These are phyloP conservation scores for Leucocoprinus birnbaumii DNA, from an alignment of 768 basidiomycete species.

Conservation along the genomic window DNA sequence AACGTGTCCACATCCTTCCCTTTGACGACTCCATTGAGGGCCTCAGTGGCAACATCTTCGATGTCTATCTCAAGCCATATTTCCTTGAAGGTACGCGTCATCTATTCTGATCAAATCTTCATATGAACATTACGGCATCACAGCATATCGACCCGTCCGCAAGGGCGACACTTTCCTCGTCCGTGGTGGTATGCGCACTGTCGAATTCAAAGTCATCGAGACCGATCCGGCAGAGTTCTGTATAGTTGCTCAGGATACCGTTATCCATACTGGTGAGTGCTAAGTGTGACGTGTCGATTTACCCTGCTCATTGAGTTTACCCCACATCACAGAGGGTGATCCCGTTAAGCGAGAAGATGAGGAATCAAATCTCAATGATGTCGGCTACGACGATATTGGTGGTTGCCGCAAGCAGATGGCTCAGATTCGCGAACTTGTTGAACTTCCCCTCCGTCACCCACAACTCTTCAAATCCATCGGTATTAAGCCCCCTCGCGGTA, in stretches of 20 bases:
- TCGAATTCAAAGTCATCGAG: constrained; percentile 99
- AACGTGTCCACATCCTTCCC: constrained; percentile 93
- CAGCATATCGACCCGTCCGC: constrained; percentile 91
- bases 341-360: constrained; percentile 99
- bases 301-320: constrained; percentile 12
- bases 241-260: constrained; percentile 98
- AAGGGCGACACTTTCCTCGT: constrained; percentile 99
- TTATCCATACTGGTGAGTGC: constrained; percentile 80
- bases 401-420: constrained; percentile 99
- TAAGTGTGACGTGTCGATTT: neutral
- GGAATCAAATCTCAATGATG: constrained; percentile 93
- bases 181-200: constrained; percentile 96
- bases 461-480: constrained; percentile 99
- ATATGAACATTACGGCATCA: constrained; percentile 3
- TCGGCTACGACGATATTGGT: constrained; percentile 99
- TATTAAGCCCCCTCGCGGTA: constrained; percentile 99
- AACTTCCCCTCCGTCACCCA: constrained; percentile 95
- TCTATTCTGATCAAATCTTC: neutral
- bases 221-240: constrained; percentile 98
- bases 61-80: constrained; percentile 98
- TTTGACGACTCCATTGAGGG: constrained; percentile 99
- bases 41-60: constrained; percentile 96
- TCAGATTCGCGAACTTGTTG: constrained; percentile 98
- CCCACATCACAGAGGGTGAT: constrained; percentile 73
- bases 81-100: constrained; percentile 82